A percentile compares a stretch with the other conserved stretches of the same genome.
These are phyloP conservation scores for Botrytis tulipae DNA, from an alignment of 2,329 filamentous ascomycete genomes.

Conservation along the genomic window DNA sequence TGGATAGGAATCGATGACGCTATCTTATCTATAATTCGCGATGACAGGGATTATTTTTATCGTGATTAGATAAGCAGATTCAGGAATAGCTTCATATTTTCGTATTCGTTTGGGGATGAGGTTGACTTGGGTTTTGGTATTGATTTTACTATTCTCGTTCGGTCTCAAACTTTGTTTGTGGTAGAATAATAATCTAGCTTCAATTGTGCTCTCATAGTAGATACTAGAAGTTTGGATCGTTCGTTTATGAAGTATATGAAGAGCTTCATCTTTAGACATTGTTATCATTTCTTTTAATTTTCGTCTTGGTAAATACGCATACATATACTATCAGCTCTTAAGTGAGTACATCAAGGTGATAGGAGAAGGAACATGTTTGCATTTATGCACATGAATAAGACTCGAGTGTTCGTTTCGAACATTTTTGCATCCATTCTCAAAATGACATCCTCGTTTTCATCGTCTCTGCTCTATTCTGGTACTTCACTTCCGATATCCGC, in stretches of 20 bases:
- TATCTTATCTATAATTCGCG: neutral
- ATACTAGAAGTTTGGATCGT: neutral
- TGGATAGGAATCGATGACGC: conserved; percentile 3
- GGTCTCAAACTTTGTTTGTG: neutral
- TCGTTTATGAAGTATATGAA: neutral
- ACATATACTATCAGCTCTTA: neutral
- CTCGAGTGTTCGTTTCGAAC: too few species aligned
- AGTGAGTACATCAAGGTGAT: neutral
- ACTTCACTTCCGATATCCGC: conserved; percentile 20
- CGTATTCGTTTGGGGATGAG: neutral
- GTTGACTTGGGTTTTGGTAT: neutral
- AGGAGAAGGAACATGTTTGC: too few species aligned
- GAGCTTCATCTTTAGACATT: neutral
- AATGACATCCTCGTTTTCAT: fast-evolving
- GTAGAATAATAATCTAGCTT: neutral
- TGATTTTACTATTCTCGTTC: neutral
- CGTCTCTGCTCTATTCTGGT: conserved; percentile 17
- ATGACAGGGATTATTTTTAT: neutral
- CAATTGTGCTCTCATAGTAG: neutral
- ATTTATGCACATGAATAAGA: neutral
- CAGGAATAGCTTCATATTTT: neutral
- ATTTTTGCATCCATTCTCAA: neutral
- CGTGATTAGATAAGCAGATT: neutral
- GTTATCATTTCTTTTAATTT: neutral
- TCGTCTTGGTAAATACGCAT: neutral